phyloP scores from a whole-genome alignment of 2,329 filamentous ascomycete species.

The Teratosphaeria gauchensis region DNA sequence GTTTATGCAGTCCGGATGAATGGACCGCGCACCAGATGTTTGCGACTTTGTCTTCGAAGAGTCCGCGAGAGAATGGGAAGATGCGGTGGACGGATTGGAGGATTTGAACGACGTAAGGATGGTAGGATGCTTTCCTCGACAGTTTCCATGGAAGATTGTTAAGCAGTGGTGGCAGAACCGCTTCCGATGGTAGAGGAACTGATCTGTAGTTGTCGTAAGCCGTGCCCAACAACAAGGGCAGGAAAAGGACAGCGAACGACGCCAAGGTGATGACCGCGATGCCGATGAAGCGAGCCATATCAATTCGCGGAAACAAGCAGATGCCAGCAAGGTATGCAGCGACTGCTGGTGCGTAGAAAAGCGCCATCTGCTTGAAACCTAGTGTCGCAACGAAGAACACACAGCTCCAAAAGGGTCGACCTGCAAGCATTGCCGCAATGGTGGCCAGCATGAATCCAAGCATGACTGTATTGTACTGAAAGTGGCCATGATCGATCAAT shows the following conservation, averaged over 20 bases:
- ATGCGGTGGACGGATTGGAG: constrained; percentile 82
- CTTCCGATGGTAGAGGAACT: constrained; percentile 47
- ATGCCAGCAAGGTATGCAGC: constrained; percentile 85
- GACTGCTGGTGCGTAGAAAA: constrained; percentile 90
- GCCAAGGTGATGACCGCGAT: constrained; percentile 64
- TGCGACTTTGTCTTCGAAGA: constrained; percentile 98
- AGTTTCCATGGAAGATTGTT: constrained; percentile 53
- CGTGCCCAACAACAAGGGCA: constrained; percentile 65
- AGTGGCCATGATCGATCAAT: constrained; percentile 88
- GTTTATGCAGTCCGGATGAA: constrained; percentile 64
- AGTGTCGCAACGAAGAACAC: constrained; percentile 88
- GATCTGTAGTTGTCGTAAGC: constrained; percentile 58
- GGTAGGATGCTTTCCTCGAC: constrained; percentile 56
- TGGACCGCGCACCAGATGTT: constrained; percentile 96
- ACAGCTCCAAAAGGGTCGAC: constrained; percentile 76
- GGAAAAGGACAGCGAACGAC: constrained; percentile 65
- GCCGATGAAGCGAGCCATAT: constrained; percentile 57
- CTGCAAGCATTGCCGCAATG: constrained; percentile 80
- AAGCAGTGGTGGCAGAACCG: constrained; percentile 43
- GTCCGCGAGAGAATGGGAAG: constrained; percentile 87
- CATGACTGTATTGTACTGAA: constrained; percentile 99
- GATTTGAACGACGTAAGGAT: constrained; percentile 66
- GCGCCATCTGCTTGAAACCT: constrained; percentile 98
- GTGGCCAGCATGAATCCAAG: constrained; percentile 79
- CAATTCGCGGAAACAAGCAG: constrained; percentile 67